A percentile compares a stretch with the other conserved stretches of the same genome.
These are phyloP conservation scores for Phaeolepiota aurea DNA, from an alignment of 768 basidiomycete genomes.

Conservation along the genomic window DNA sequence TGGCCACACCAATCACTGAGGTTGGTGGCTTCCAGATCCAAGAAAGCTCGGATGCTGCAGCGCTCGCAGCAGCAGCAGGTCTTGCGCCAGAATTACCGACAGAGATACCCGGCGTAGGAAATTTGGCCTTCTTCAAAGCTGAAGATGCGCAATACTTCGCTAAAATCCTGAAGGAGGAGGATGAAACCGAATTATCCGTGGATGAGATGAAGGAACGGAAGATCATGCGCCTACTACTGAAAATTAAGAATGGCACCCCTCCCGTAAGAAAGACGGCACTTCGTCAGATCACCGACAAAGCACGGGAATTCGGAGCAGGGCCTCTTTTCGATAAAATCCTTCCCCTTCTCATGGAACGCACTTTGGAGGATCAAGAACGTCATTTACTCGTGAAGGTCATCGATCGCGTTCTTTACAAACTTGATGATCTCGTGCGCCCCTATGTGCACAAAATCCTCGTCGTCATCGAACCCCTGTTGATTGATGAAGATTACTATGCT, in stretches of 20 bases:
- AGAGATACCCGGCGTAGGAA: constrained; percentile 96
- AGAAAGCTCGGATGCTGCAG: constrained; percentile 87
- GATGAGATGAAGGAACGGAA: constrained; percentile 99
- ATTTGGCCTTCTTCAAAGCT: constrained; percentile 94
- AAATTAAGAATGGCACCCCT: constrained; percentile 99
- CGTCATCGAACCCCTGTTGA: constrained; percentile 97
- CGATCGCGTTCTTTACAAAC: constrained; percentile 96
- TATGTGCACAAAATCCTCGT: constrained; percentile 99
- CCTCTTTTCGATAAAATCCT: constrained; percentile 98
- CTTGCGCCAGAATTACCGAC: constrained; percentile 91
- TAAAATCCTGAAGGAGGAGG: constrained; percentile 92
- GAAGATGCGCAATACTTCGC: constrained; percentile 98
- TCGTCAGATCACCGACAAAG: constrained; percentile 97
- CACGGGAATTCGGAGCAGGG: constrained; percentile 95
- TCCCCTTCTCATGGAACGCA: constrained; percentile 95
- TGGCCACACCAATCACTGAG: constrained; percentile 45
- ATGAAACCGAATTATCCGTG: constrained; percentile 85
- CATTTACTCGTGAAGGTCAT: constrained; percentile 98
- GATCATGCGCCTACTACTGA: constrained; percentile 94
- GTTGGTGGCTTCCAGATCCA: constrained; percentile 94
- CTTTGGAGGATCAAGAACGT: constrained; percentile 96
- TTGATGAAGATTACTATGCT: constrained; percentile 95
- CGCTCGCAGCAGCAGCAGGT: constrained; percentile 83
- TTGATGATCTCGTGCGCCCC: constrained; percentile 96
- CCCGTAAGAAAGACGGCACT: constrained; percentile 97